Conservation (phyloP, 2,329 filamentous ascomycete species). For the Verticillium isaacii region DNA sequence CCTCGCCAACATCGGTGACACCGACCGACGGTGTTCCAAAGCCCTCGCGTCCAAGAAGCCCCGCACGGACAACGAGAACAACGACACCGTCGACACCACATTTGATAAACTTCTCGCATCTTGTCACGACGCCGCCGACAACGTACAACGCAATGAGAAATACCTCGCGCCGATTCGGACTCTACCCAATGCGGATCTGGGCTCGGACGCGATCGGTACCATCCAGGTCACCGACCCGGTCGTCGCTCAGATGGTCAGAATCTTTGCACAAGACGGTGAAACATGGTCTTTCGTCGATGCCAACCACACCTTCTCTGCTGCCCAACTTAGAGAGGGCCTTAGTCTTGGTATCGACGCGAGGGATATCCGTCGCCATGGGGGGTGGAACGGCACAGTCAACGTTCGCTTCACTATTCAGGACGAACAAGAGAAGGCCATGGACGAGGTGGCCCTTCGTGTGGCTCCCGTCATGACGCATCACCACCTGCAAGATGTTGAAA, state of each 20-base stretch:
- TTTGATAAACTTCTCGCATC: conserved; percentile 20
- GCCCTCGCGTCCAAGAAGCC: background rate
- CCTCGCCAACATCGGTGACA: conserved; percentile 30
- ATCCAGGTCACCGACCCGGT: conserved; percentile 10
- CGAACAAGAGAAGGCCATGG: conserved; percentile 3
- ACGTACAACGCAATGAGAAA: conserved; percentile 23
- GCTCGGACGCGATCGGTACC: conserved; percentile 10
- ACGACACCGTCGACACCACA: conserved; percentile 5
- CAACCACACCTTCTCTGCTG: conserved; percentile 21
- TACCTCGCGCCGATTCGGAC: conserved; percentile 27
- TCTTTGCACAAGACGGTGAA: background rate
- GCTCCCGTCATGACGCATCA: conserved; percentile 33
- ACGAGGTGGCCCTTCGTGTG: conserved; percentile 26
- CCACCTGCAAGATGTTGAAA: conserved; percentile 23
- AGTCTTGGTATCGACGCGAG: conserved; percentile 30
- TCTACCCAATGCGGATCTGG: conserved; percentile 15
- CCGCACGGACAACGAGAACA: background rate
- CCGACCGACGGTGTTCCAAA: conserved; percentile 19
- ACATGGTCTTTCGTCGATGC: conserved; percentile 21
- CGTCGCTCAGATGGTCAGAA: conserved; percentile 16
- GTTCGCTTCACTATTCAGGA: conserved; percentile 18
- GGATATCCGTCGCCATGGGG: conserved; percentile 16
- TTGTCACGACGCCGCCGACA: conserved; percentile 30
- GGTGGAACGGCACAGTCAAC: conserved; percentile 22
- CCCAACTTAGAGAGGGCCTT: conserved; percentile 22